Base-by-base conservation (phyloP, 2,329 filamentous ascomycete genomes). In the Arthrobotrys musiformis region DNA sequence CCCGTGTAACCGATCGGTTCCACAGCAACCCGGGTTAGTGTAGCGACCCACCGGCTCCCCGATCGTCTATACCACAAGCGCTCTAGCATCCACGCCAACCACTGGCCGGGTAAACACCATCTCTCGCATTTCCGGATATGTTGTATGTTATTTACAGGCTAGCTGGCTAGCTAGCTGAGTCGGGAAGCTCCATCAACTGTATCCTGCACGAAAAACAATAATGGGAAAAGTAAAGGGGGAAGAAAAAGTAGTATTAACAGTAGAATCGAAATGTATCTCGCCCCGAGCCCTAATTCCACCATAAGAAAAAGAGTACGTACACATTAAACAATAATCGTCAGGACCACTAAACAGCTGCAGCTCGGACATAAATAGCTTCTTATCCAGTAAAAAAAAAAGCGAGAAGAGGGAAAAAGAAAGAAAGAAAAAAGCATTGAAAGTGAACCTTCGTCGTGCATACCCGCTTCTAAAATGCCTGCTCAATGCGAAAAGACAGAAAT, bases 401-500 rank as follows among this genome's bases (percentile, higher is more conserved):
- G 19, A 42, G 30, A 48, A 64, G 26, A 50, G 40, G 24, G 13
- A 17, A 48, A 48, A 5, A 22, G 33, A 13, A 15, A 15, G 19
- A 11, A 63, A 48, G 24, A 48, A 5, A 33, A 13, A 15, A 15
- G 19, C 8, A 63, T 33, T 19, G 35, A 5, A 33, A 37, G 24
- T 52, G 30, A 50, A 11, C 30, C 15, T 13, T 19, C 26, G 22
- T 33, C 22, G 46, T 30, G 50, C 50, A 44, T 35, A 50, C 64
- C 50, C 64, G 52, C 52, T 56, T 58, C 62, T 56, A 56, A 40
- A 54, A 66, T 66, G 50, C 28, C 9, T 40, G 19, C 50, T 58
- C 5, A 30, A 54, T 42, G 40, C n/a, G n/a, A n/a, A n/a, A 40
- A n/a, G 40, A 28, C 4, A 30, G 1, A 48, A 40, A 28, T n/a